Evolutionary conservation across 2,329 filamentous ascomycete genomes (phyloP), one percentile per base, ranked within the genome.

Genomic region (Alternaria gansuensis): DNA sequence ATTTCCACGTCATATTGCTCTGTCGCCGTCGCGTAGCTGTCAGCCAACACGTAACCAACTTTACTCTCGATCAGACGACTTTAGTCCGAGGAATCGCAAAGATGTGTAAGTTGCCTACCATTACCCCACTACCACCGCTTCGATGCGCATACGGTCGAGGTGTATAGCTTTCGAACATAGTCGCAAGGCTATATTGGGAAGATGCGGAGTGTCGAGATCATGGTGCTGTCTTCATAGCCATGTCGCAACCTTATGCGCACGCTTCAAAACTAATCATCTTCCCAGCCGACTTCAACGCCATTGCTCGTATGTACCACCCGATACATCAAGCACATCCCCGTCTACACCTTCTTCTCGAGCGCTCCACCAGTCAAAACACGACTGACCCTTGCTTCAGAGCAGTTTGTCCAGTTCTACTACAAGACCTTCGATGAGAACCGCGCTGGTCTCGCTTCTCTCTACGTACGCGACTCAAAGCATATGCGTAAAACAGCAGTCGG

Each of bases 351-450:
- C 31, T 28, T 5, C 29, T 21, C 39, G 36, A 17, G 24, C 44
- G 31, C 39, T 36, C 13, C 11, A 39, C 31, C 37, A 26, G 21
- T 45, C 41, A 36, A 31, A 46, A 13, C 37, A 34, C 54, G 57
- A 64, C 68, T 70, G 57, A 74, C 62, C 36, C 21, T 43, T 46
- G 34, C 41, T 24, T 59, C 73, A 97, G 93, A 89, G 78, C 87
- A 96, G 81, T 97, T 98, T 81, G 89, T 94, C 68, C 77, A 88
- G 61, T 94, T 90, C 84, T 98, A 97, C 87, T 97, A 97, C 86
- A 84, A 89, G 74, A 89, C 88, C 60, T 97, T 97, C 81, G 93
- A 97, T 78, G 64, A 75, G 62, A 84, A 93, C 80, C 89, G 93
- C 73, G 80, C 80, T 55, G 71, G 77, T 51, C 85, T 97, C 41